A percentile compares a stretch with the other conserved stretches of the same genome.
phyloP scores from a whole-genome alignment of 2,329 filamentous ascomycete species.

The Nectriaceae sp. region DNA sequence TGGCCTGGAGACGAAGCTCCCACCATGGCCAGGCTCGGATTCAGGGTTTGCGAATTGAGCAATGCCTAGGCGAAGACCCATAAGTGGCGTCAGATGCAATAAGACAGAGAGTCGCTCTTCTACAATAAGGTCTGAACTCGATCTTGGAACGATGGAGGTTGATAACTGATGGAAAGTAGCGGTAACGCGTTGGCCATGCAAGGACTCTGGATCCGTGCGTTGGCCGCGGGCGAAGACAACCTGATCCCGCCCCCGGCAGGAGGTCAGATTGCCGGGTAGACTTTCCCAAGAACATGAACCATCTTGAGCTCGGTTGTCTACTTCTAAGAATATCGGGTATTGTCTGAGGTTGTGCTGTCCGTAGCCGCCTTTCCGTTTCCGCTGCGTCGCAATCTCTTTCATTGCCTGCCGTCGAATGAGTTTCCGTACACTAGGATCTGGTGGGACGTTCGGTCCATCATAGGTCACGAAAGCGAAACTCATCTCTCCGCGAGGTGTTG shows the following conservation, averaged over 20 bases:
- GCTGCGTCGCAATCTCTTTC: slow-evolving; percentile 5
- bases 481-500: not conserved
- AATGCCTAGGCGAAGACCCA: slow-evolving; percentile 8
- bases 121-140: not conserved
- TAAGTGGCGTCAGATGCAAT: slow-evolving; percentile 7
- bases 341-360: slow-evolving; percentile 11
- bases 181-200: not conserved
- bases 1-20: not conserved
- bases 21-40: not conserved
- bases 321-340: slow-evolving; percentile 2
- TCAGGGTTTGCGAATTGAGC: slow-evolving; percentile 2
- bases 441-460: slow-evolving; percentile 4
- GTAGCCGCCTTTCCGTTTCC: slow-evolving; percentile 6
- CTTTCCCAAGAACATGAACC: not conserved
- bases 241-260: not conserved
- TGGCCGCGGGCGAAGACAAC: no score
- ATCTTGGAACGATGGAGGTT: slow-evolving; percentile 1
- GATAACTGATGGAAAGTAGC: not conserved
- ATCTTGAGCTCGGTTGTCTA: not conserved
- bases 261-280: not conserved
- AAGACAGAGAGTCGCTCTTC: slow-evolving; percentile 3
- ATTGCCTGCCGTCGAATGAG: slow-evolving; percentile 13
- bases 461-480: slow-evolving; percentile 13
- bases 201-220: no score
- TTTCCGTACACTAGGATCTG: slow-evolving; percentile 8